A percentile compares a stretch with the other conserved stretches of the same genome.
These are phyloP conservation scores for Plenodomus lindquistii DNA, from an alignment of 2,329 filamentous ascomycete species.

Conservation along the genomic window DNA sequence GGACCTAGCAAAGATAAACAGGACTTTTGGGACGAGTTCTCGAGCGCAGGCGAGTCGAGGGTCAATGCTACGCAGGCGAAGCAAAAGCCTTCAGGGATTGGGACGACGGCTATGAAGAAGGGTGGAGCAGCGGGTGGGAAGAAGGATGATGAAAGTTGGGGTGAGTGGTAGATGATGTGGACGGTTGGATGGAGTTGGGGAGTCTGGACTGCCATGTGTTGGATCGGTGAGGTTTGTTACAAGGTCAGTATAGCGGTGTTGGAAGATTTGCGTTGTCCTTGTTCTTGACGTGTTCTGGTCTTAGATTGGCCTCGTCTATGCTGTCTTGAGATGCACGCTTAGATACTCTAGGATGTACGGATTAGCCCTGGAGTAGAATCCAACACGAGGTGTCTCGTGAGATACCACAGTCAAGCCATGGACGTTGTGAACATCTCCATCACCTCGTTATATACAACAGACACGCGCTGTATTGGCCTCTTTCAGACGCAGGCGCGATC, in stretches of 20 bases:
- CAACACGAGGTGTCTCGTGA: too few species aligned
- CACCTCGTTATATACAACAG: too few species aligned
- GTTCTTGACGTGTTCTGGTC: background rate
- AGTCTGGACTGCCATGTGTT: background rate
- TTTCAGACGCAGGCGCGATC: too few species aligned
- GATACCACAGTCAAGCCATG: too few species aligned
- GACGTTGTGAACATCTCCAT: too few species aligned
- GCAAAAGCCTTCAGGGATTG: conserved; percentile 57
- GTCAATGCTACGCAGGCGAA: conserved; percentile 24
- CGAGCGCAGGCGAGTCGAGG: conserved; percentile 35
- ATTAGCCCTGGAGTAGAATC: too few species aligned
- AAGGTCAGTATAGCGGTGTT: background rate
- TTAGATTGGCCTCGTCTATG: background rate
- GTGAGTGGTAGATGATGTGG: conserved; percentile 51
- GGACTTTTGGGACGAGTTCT: conserved; percentile 56
- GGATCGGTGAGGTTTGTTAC: background rate
- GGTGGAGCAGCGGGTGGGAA: conserved; percentile 42
- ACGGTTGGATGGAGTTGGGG: conserved; percentile 1
- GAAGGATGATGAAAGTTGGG: conserved; percentile 60
- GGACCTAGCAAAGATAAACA: conserved; percentile 56
- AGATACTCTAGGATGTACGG: too few species aligned
- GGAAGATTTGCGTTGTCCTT: background rate
- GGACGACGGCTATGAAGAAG: conserved; percentile 67
- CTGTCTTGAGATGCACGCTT: too few species aligned
- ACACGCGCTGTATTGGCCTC: too few species aligned